phyloP scores from a whole-genome alignment of 768 basidiomycete species.

The Mycena crocata region DNA sequence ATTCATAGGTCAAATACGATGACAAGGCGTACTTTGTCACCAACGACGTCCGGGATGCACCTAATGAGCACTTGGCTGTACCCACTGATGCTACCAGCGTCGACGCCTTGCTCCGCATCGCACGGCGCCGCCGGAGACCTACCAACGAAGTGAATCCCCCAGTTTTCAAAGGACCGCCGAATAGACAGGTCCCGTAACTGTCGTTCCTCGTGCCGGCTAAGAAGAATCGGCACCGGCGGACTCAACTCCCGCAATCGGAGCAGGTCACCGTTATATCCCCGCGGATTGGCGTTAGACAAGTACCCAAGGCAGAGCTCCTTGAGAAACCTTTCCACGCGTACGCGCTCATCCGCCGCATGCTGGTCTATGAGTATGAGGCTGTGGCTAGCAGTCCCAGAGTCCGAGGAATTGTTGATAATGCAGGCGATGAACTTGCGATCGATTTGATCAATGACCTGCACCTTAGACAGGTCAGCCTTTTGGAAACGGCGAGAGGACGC shows the following conservation, averaged over 20 bases:
- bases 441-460: conserved; percentile 82
- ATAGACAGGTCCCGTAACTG: conserved; percentile 56
- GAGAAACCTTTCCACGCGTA: conserved; percentile 89
- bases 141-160: conserved; percentile 75
- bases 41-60: conserved; percentile 75
- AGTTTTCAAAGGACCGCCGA: conserved; percentile 64
- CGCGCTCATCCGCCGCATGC: conserved; percentile 97
- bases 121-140: conserved; percentile 38
- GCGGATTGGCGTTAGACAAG: conserved; percentile 54
- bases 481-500: conserved; percentile 53
- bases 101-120: conserved; percentile 38
- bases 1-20: conserved; percentile 28
- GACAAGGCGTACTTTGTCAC: conserved; percentile 69
- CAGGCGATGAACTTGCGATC: conserved; percentile 94
- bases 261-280: conserved; percentile 33
- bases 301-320: conserved; percentile 79
- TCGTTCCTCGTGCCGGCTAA: conserved; percentile 73
- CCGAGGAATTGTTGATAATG: conserved; percentile 51
- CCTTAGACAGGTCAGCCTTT: conserved; percentile 65
- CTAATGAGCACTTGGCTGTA: conserved; percentile 77
- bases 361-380: conserved; percentile 90
- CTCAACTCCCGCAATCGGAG: conserved; percentile 50
- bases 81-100: conserved; percentile 46
- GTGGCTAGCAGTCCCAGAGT: conserved; percentile 32
- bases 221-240: conserved; percentile 69